These are phyloP conservation scores for Eucalyptus pauciflora DNA, from an alignment of 345 rosid species.

Conservation along the genomic window DNA sequence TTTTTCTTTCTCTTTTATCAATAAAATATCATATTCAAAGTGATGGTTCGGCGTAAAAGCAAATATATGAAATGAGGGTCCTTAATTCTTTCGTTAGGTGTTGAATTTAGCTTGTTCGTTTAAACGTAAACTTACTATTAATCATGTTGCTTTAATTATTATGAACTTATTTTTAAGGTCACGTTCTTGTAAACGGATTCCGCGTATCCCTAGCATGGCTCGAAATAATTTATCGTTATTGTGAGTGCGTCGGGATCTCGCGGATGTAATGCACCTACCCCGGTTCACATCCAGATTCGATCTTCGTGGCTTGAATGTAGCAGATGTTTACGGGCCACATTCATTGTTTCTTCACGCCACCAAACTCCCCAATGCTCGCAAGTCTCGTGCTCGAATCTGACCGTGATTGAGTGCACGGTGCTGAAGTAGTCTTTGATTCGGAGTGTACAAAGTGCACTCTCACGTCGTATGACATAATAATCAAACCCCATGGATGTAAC, in stretches of 20 bases:
- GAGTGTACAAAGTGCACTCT: neutral
- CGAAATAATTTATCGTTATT: neutral
- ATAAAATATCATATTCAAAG: too few species aligned
- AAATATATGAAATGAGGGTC: neutral
- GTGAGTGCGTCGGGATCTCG: neutral
- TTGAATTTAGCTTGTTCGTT: accelerated
- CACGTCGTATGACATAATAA: neutral
- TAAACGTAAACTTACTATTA: neutral
- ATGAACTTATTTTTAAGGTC: neutral
- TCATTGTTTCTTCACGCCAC: neutral
- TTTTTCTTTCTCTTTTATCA: neutral
- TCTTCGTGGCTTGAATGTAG: neutral
- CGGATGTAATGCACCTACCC: neutral
- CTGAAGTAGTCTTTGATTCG: neutral
- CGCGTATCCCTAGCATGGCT: neutral
- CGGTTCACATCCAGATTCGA: neutral
- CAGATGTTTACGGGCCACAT: neutral
- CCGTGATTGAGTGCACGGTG: neutral
- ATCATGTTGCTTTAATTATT: neutral
- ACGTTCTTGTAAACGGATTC: neutral
- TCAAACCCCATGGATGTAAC: neutral
- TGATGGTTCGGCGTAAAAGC: neutral
- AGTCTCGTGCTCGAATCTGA: neutral
- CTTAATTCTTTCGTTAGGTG: neutral
- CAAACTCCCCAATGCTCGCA: neutral